Evolutionary conservation across 208 protist genomes (phyloP), one percentile per base, ranked within the genome.

Genomic region (Wallacemonas sp.): DNA sequence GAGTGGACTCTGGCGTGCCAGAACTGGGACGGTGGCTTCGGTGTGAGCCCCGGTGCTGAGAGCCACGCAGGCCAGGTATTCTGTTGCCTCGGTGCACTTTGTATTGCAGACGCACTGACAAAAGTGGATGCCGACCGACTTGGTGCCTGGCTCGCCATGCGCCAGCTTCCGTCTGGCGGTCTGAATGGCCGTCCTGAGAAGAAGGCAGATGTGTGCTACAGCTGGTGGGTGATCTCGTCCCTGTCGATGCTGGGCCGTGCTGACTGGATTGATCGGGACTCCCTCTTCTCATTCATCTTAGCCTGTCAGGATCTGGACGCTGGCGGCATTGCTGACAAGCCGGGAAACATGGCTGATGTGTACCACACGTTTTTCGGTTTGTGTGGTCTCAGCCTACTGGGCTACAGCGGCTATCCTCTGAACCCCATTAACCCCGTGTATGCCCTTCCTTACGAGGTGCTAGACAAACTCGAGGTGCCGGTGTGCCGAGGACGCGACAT

Each of bases 301-400:
- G 71, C 76, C 9, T 99, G 97, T 63, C 98, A 98, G 75, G 98
- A 99, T 76, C 71, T 60, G 17, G 93, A 99, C 65, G 91, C 95
- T 34, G 98, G 98, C 17, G 98, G 98, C 32, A 98, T 99, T 65
- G 89, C 98, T 0, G 98, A 99, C 69, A 94, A 98, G 63, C 98
- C 98, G 0, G 98, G 97, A 8, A 98, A 99, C 78, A 76, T 93
- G 68, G 68, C 95, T 3, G 99, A 99, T 71, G 98, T 99, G 12
- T 99, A 99, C 75, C 99, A 99, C 85, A 99, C 99, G 4, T 99
- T 99, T 71, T 99, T 99, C 76, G 99, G 97, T 8, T 45, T 99
- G 5, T 98, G 94, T 57, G 98, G 98, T 2, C 74, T 99, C 13
- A 94, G 81, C 30, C 74, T 99, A 1, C 79, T 99, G 21, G 92